Evolutionary conservation across 495 filamentous ascomycete genomes (phyloP).

Genomic region (Neurospora terricola): DNA sequence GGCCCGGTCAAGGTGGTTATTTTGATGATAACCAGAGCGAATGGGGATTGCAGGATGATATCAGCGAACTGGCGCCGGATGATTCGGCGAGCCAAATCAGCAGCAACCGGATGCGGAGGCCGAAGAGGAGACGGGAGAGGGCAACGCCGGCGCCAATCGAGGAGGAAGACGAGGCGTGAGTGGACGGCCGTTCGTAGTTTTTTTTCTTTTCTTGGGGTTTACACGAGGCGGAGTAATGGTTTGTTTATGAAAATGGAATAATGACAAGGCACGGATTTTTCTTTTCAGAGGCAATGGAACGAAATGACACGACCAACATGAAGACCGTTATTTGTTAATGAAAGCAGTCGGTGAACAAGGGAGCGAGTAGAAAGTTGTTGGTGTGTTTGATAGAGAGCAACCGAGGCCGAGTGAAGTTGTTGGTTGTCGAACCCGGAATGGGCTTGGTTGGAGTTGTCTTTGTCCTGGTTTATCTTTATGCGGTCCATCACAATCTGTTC

Average conservation of each 20-base stretch:
- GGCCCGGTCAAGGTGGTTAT: constrained; percentile 41
- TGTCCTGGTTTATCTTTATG: background rate
- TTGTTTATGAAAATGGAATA: background rate
- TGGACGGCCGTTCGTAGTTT: background rate
- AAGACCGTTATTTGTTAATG: background rate
- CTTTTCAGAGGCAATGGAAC: background rate
- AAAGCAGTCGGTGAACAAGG: background rate
- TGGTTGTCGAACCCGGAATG: background rate
- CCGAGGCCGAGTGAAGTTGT: background rate
- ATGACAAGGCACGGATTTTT: background rate
- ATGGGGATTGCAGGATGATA: constrained; percentile 52
- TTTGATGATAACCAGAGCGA: constrained; percentile 45
- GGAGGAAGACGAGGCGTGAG: constrained; percentile 47
- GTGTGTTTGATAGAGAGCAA: background rate
- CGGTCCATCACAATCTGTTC: background rate
- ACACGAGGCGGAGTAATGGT: background rate
- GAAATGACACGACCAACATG: background rate
- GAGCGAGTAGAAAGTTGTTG: background rate
- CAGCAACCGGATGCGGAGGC: constrained; percentile 58
- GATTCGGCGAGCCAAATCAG: constrained; percentile 82
- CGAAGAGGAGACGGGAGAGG: constrained; percentile 61
- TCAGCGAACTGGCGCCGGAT: constrained; percentile 64
- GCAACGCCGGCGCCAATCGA: constrained; percentile 76
- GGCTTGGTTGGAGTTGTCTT: background rate
- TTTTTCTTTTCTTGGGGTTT: background rate